Evolutionary conservation across 2,329 filamentous ascomycete species (phyloP).

Genomic region (Aspergillus melleus): DNA sequence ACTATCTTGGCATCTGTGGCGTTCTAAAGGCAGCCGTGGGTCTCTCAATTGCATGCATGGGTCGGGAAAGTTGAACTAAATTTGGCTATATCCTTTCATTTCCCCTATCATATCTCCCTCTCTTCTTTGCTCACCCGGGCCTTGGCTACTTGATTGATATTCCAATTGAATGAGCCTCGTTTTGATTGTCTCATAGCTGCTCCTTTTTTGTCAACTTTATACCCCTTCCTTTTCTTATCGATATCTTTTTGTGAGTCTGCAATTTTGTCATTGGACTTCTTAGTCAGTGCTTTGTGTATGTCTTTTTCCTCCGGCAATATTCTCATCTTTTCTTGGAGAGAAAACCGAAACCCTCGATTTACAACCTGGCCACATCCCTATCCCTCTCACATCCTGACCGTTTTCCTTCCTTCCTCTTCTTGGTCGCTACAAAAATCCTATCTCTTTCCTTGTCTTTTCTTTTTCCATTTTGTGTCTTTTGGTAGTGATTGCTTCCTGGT

Average conservation of each 20-base stretch:
- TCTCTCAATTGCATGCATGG: conserved; percentile 1
- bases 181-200: conserved; percentile 8
- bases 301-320: background rate
- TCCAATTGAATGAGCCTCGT: background rate
- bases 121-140: conserved; percentile 3
- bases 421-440: background rate
- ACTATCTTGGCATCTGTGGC: conserved; percentile 20
- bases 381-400: background rate
- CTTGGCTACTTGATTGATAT: background rate
- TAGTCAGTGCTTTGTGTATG: background rate
- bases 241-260: background rate
- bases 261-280: conserved; percentile 2
- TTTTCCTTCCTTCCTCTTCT: conserved; percentile 1
- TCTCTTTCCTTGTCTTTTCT: background rate
- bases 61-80: conserved; percentile 13
- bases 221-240: conserved; percentile 12
- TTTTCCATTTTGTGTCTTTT: background rate
- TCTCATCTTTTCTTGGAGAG: background rate
- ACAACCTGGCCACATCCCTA: background rate
- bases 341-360: background rate
- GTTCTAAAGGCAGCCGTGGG: conserved; percentile 14
- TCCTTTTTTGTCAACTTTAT: conserved; percentile 13
- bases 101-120: conserved; percentile 2
- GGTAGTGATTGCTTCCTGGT: background rate
- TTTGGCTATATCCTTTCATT: background rate